These are phyloP conservation scores for Yamadazyma triangularis DNA, from an alignment of 1,139 yeast genomes.

Conservation along the genomic window DNA sequence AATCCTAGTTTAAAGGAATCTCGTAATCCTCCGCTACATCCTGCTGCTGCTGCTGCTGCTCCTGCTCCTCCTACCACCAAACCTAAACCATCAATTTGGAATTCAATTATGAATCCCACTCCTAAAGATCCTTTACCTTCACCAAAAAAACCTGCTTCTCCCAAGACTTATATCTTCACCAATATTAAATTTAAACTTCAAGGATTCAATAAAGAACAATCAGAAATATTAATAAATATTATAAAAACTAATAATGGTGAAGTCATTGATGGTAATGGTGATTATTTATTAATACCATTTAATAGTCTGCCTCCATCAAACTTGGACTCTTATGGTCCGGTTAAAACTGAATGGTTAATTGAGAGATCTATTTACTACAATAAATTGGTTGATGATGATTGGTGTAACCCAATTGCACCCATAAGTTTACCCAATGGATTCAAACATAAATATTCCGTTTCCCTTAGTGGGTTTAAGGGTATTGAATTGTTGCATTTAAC, in stretches of 20 bases:
- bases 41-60: no score
- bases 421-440: conserved; percentile 31
- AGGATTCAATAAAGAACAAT: conserved; percentile 6
- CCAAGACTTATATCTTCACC: conserved; percentile 5
- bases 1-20: background rate
- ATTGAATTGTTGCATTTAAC: conserved; percentile 74
- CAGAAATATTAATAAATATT: conserved; percentile 17
- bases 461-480: conserved; percentile 80
- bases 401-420: conserved; percentile 63
- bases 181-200: conserved; percentile 8
- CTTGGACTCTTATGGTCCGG: background rate
- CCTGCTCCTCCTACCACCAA: background rate
- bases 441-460: conserved; percentile 28
- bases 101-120: conserved; percentile 38
- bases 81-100: conserved; percentile 30
- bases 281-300: conserved; percentile 11
- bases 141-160: conserved; percentile 1
- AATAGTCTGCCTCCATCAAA: conserved; percentile 1
- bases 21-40: no score
- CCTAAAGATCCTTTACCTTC: background rate
- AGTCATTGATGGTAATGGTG: conserved; percentile 10
- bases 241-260: conserved; percentile 43
- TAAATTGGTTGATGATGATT: conserved; percentile 52
- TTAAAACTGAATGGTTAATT: conserved; percentile 79
- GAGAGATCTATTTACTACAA: conserved; percentile 73